Conservation (phyloP, 768 basidiomycete species). For the Agaricus subrufescens region DNA sequence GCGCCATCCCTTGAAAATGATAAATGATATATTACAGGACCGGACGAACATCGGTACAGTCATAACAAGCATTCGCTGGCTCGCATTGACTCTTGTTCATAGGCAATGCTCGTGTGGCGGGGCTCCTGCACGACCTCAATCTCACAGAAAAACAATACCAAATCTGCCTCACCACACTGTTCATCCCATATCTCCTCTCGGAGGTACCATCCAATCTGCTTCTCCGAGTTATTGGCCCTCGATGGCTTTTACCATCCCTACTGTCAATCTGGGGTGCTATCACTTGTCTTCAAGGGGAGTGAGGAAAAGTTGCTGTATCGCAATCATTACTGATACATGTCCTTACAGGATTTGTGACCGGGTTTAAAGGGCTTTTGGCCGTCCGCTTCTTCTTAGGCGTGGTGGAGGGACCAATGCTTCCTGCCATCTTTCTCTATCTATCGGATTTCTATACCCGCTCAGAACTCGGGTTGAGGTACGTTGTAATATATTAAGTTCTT, state of each 20-base stretch:
- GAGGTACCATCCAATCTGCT: slow-evolving; percentile 48
- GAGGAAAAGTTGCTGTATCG: not conserved
- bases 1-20: not conserved
- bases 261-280: slow-evolving; percentile 48
- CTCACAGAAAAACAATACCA: slow-evolving; percentile 35
- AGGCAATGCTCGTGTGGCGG: slow-evolving; percentile 44
- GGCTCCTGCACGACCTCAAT: slow-evolving; percentile 38
- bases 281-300: slow-evolving; percentile 39
- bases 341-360: slow-evolving; percentile 34
- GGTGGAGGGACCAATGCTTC: slow-evolving; percentile 41
- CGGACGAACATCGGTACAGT: slow-evolving; percentile 28
- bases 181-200: slow-evolving; percentile 36
- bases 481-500: not conserved
- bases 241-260: slow-evolving; percentile 42
- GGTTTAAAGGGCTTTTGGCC: slow-evolving; percentile 39
- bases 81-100: not conserved
- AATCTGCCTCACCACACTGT: slow-evolving; percentile 27
- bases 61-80: not conserved
- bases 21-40: slow-evolving; percentile 17
- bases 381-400: slow-evolving; percentile 49
- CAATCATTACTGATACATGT: not conserved
- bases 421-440: slow-evolving; percentile 33
- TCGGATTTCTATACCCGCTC: slow-evolving; percentile 28
- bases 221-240: slow-evolving; percentile 39
- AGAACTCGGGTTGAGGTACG: slow-evolving; percentile 21